phyloP scores from a whole-genome alignment of 164 flowering plant species.

The Stephania japonica region DNA sequence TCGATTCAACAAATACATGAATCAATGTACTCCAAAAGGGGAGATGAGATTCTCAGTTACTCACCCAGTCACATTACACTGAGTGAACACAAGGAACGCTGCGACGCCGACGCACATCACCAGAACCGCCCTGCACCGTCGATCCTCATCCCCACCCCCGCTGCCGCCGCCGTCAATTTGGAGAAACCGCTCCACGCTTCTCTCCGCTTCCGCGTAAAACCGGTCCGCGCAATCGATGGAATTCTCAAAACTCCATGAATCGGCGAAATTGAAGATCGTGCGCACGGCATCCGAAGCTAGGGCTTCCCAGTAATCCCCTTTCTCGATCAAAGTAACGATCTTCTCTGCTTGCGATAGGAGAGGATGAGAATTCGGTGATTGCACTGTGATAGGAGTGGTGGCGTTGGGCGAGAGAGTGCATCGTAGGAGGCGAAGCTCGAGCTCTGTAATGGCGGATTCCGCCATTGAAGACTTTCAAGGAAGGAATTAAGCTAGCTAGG shows the following conservation, averaged over 20 bases:
- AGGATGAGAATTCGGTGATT: neutral
- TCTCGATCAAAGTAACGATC: constrained; percentile 41
- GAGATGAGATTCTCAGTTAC: constrained; percentile 43
- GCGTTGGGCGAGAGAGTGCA: constrained; percentile 39
- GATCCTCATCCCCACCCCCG: constrained; percentile 7
- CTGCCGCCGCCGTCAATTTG: constrained; percentile 3
- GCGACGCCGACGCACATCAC: constrained; percentile 59
- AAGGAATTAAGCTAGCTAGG: no score
- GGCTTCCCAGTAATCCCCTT: constrained; percentile 52
- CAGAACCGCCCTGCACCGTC: constrained; percentile 33
- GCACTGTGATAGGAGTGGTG: constrained; percentile 7
- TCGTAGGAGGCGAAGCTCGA: constrained; percentile 86
- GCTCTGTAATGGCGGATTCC: constrained; percentile 21
- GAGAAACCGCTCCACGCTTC: constrained; percentile 37
- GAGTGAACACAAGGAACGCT: constrained; percentile 63
- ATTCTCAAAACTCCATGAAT: constrained; percentile 19
- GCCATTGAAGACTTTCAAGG: neutral
- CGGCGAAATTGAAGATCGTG: constrained; percentile 23
- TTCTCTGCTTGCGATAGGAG: constrained; percentile 24
- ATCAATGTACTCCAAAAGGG: neutral
- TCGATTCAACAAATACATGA: neutral
- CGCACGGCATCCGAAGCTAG: constrained; percentile 48
- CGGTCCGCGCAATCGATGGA: constrained; percentile 35
- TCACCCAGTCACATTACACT: constrained; percentile 75
- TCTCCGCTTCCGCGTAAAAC: constrained; percentile 40